phyloP scores from a whole-genome alignment of 257 asterid genomes.

The Ajuga chamaepitys region DNA sequence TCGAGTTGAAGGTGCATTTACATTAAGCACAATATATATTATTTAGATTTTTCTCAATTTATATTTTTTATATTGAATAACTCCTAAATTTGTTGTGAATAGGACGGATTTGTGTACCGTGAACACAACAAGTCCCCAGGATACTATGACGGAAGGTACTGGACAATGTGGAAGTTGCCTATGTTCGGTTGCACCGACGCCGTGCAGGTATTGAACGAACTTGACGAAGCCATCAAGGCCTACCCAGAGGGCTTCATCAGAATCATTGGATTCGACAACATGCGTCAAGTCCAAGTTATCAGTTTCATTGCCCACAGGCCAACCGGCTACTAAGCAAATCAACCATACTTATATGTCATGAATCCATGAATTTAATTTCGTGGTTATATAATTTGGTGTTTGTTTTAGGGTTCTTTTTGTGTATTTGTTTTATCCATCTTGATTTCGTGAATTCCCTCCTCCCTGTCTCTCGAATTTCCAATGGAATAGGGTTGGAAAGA shows the following conservation, averaged over 20 bases:
- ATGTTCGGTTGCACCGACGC: constrained; percentile 37
- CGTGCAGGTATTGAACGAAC: constrained; percentile 27
- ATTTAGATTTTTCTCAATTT: too few relatives aligned
- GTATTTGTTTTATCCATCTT: neutral
- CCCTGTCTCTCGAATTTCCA: neutral
- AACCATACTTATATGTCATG: neutral
- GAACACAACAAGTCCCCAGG: constrained; percentile 32
- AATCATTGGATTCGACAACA: constrained; percentile 30
- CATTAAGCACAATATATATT: too few relatives aligned
- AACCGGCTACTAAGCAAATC: neutral
- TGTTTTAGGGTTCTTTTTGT: neutral
- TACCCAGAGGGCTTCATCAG: constrained; percentile 23
- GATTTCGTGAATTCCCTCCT: neutral
- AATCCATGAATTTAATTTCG: neutral
- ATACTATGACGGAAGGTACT: constrained; percentile 47
- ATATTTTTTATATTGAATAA: neutral
- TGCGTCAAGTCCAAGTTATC: neutral
- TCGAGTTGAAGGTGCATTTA: constrained; percentile 22
- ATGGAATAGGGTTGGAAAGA: too few relatives aligned
- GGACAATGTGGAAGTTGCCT: constrained; percentile 54
- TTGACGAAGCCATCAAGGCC: constrained; percentile 14
- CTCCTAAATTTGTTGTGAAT: neutral
- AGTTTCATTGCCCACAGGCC: constrained; percentile 20
- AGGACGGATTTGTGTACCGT: constrained; percentile 23
- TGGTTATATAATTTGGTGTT: too few relatives aligned